Evolutionary conservation across 2,329 filamentous ascomycete genomes (phyloP), one percentile per base, ranked within the genome.

Genomic region (Curvularia verruculosa): DNA sequence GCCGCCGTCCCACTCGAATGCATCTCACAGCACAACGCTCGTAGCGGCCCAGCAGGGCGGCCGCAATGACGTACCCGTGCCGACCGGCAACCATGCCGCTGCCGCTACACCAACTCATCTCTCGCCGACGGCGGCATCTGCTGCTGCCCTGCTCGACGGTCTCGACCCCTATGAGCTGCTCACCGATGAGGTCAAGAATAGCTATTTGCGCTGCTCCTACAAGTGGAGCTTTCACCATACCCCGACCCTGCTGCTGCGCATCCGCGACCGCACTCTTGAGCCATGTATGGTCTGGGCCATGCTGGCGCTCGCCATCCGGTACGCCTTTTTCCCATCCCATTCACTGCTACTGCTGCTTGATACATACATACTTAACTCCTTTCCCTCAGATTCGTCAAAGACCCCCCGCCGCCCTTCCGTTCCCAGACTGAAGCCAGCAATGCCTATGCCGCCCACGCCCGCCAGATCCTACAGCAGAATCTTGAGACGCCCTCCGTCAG

Each of bases 211-310:
- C 13, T 78, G 76, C 62, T 68, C 70, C 26, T 78, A 78, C 71
- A 78, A 78, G 64, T 78, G 76, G 76, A 75, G 74, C 63, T 78
- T 77, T 65, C 74, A 77, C 62, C 76, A 78, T 52, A 77, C 71
- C 5, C 76, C 76, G 3, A 77, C 75, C 49, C 63, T 77, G 64
- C 63, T 78, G 65, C 54, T 71, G 63, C 64, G 69, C 19, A 76
- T 78, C 28, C 73, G 73, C 45, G 75, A 77, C 51, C 65, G 72
- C 52, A 74, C 73, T 18, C 64, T 78, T 13, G 76, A 77, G 65
- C 60, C 53, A 40, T 76, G 75, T 69, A 69, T 78, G 59, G 74
- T 64, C n/a, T 78, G 76, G 76, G 75, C 76, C n/a, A 74, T 78
- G n/a, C 68, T 78, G 41, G 75, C 75, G 21, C 68, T 77, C 52